Base-by-base conservation (phyloP, 1,284 basidiomycete species). In the Sporisorium exsertum region DNA sequence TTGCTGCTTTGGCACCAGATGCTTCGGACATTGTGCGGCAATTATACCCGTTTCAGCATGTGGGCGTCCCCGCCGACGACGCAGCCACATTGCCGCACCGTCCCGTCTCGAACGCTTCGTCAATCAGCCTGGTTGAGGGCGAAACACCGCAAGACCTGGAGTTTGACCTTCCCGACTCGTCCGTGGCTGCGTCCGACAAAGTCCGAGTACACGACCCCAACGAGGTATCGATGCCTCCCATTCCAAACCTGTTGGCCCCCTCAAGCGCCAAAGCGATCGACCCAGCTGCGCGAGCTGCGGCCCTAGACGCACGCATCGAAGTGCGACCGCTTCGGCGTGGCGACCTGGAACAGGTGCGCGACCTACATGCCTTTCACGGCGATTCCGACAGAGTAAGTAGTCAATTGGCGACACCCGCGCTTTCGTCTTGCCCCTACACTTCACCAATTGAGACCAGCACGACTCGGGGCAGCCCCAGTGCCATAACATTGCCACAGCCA, bases 301-400 rank as follows among this genome's bases (percentile, higher is more conserved):
- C 80, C 7, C 67, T 83, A 3, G 77, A 83, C 52, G 66, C 73
- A n/a, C 72, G 81, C 20, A 58, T 83, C 49, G 79, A 81, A 50
- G 71, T 82, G 15, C 77, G 81, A 2, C 33, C 64, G 26, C 63
- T 82, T 20, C 66, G 77, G 27, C 58, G 81, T 20, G 62, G 74
- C 59, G 81, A 83, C 33, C 59, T 83, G 43, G 81, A 82, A 57
- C 81, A 83, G 55, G 79, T 83, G n/a, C 69, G 80, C 47, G 80
- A 83, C 18, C 59, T 83, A 18, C 81, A 83, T 54, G 78, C 77
- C 63, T 77, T 75, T 35, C 79, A 81, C 58, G 81, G 81, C 60
- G 81, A 83, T 57, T 66, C 62, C 29, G 80, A 82, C 58, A 78
- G 70, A 72, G 80, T 81, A 72, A 81, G 80, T 78, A 58, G 20